These are phyloP conservation scores for Cyclotella sp. DNA, from an alignment of 108 stramenopile genomes.

Conservation along the genomic window DNA sequence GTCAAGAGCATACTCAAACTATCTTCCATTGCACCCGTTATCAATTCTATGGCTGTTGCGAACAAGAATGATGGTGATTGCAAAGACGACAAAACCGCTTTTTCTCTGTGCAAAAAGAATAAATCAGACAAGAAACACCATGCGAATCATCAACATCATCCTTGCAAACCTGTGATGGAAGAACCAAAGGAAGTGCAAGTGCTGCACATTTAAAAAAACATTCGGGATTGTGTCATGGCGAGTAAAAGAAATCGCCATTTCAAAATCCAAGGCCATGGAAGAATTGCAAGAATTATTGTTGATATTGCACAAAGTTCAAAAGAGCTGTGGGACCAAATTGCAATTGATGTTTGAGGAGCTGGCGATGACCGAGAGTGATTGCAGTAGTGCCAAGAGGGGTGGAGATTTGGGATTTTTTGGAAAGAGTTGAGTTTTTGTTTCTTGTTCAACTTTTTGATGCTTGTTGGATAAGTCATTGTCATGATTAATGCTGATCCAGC, in stretches of 20 bases:
- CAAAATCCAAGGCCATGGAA: conserved; percentile 72
- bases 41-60: background rate
- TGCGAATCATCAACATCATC: conserved; percentile 13
- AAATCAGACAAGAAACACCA: conserved; percentile 12
- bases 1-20: conserved; percentile 42
- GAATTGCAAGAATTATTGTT: conserved; percentile 67
- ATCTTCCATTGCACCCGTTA: conserved; percentile 6
- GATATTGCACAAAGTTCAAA: conserved; percentile 55
- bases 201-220: conserved; percentile 91
- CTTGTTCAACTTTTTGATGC: too few relatives aligned
- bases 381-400: conserved; percentile 79
- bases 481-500: too few relatives aligned
- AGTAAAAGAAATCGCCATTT: conserved; percentile 67
- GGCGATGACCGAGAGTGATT: conserved; percentile 87
- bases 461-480: too few relatives aligned
- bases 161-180: background rate
- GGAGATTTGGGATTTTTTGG: conserved; percentile 90
- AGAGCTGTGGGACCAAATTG: conserved; percentile 56
- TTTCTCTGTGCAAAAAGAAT: conserved; percentile 19
- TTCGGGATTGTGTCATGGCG: conserved; percentile 80
- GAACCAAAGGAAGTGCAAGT: conserved; percentile 77
- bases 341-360: conserved; percentile 82
- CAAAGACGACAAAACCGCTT: background rate
- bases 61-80: conserved; percentile 6
- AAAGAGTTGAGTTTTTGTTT: conserved; percentile 30